Percentiles rank a stretch among this genome's conserved stretches.
Evolutionary conservation across 352 stramenopile genomes (phyloP).

Genomic region (Phytophthora melonis): DNA sequence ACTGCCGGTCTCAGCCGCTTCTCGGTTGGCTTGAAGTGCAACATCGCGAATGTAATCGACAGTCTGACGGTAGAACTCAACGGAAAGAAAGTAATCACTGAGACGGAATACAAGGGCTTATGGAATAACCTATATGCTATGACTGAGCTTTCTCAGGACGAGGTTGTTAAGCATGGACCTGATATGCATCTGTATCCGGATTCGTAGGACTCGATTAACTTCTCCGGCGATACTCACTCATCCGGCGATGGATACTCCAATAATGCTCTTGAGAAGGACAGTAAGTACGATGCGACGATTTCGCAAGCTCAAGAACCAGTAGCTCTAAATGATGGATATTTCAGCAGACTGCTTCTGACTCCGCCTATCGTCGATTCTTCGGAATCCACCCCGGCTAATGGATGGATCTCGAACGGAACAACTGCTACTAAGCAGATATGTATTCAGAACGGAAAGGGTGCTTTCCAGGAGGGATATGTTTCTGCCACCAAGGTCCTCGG

Average conservation of each 20-base stretch:
- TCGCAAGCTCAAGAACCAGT: neutral
- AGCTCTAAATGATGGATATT: neutral
- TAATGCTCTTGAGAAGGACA: neutral
- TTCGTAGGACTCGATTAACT: neutral
- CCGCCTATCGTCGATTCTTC: neutral
- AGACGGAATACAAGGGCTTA: conserved; percentile 1
- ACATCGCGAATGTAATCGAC: neutral
- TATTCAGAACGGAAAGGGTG: neutral
- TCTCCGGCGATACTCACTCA: neutral
- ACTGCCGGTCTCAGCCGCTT: neutral
- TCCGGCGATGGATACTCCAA: neutral
- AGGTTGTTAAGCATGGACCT: neutral
- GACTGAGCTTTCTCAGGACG: neutral
- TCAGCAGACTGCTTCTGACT: neutral
- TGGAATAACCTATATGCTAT: neutral
- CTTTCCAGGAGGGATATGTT: neutral
- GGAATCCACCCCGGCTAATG: neutral
- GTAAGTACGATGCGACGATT: neutral
- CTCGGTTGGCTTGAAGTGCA: neutral
- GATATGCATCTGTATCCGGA: neutral
- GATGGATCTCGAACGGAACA: neutral
- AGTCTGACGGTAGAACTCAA: neutral
- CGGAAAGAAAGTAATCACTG: neutral
- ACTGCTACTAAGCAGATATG: neutral
- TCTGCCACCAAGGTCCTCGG: neutral